Evolutionary conservation across 2,329 filamentous ascomycete species (phyloP).

Genomic region (Diaporthe ilicicola): DNA sequence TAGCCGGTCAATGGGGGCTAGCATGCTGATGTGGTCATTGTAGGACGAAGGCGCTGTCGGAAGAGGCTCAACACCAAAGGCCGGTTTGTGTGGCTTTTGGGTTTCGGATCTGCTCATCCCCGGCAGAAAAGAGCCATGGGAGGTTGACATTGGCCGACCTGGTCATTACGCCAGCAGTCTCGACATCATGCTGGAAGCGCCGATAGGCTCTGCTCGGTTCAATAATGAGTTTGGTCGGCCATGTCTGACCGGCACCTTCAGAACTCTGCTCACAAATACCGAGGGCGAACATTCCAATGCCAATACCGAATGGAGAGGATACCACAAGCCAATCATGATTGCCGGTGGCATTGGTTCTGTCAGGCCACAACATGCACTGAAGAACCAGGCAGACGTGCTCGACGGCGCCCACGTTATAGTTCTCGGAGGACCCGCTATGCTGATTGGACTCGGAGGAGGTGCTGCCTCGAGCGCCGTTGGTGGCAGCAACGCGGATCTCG

Average conservation of each 20-base stretch:
- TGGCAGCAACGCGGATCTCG: constrained; percentile 86
- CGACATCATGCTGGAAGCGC: constrained; percentile 97
- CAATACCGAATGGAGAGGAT: constrained; percentile 78
- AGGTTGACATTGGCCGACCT: constrained; percentile 88
- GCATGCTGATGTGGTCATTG: constrained; percentile 15
- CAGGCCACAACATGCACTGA: constrained; percentile 88
- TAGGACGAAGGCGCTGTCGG: constrained; percentile 91
- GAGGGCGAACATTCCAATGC: constrained; percentile 56
- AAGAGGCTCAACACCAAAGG: constrained; percentile 90
- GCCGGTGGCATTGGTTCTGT: constrained; percentile 95
- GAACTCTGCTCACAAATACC: constrained; percentile 81
- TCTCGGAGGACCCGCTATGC: constrained; percentile 94
- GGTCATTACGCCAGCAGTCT: constrained; percentile 91
- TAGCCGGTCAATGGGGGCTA: not conserved
- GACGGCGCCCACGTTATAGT: constrained; percentile 92
- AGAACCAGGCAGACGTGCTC: constrained; percentile 79
- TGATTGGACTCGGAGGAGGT: constrained; percentile 95
- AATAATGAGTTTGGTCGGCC: constrained; percentile 98
- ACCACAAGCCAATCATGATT: constrained; percentile 99
- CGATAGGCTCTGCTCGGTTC: constrained; percentile 92
- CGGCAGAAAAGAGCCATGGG: constrained; percentile 84
- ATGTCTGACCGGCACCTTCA: constrained; percentile 87
- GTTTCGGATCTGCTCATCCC: constrained; percentile 95
- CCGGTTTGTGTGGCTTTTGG: constrained; percentile 90
- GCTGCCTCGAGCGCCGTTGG: constrained; percentile 92